Percentiles rank a stretch among this genome's conserved stretches.
phyloP scores from a whole-genome alignment of 2,329 filamentous ascomycete species.

The Fusarium annulatum region DNA sequence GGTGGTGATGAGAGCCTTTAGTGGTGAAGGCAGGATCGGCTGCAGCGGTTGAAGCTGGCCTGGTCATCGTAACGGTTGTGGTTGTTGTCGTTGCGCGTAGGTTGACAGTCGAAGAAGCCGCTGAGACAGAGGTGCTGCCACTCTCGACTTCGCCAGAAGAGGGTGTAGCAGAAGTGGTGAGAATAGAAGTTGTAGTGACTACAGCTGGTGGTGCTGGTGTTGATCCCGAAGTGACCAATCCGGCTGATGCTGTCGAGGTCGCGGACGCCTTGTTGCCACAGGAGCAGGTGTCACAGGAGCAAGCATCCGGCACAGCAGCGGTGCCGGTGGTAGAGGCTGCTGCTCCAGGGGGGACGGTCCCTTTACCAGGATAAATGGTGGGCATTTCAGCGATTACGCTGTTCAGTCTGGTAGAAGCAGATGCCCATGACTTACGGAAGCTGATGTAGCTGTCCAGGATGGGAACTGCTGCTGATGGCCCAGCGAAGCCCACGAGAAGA shows the following conservation, averaged over 20 bases:
- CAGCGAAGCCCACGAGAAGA: conserved; percentile 13
- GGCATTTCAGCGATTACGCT: not conserved
- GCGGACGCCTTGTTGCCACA: not conserved
- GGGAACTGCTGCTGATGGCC: conserved; percentile 8
- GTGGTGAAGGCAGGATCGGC: not conserved
- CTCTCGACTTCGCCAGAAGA: not conserved
- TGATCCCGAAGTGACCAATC: not conserved
- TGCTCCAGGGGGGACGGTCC: not conserved
- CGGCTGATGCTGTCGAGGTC: not conserved
- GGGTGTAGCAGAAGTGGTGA: not conserved
- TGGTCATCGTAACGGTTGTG: conserved; percentile 8
- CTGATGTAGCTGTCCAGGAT: not conserved
- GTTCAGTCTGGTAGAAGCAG: conserved; percentile 14
- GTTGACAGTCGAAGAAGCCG: not conserved
- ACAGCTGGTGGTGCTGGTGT: not conserved
- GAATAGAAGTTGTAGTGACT: not conserved
- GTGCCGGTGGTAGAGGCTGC: not conserved
- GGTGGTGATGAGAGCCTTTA: not conserved
- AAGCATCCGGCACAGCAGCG: not conserved
- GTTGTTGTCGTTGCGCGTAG: not conserved
- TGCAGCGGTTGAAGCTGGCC: not conserved
- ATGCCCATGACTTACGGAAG: conserved; percentile 1
- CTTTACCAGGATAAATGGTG: conserved; percentile 7
- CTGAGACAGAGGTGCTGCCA: not conserved
- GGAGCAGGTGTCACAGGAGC: not conserved